Conservation (phyloP, 2,329 filamentous ascomycete species). For the Verticillium albo-atrum region DNA sequence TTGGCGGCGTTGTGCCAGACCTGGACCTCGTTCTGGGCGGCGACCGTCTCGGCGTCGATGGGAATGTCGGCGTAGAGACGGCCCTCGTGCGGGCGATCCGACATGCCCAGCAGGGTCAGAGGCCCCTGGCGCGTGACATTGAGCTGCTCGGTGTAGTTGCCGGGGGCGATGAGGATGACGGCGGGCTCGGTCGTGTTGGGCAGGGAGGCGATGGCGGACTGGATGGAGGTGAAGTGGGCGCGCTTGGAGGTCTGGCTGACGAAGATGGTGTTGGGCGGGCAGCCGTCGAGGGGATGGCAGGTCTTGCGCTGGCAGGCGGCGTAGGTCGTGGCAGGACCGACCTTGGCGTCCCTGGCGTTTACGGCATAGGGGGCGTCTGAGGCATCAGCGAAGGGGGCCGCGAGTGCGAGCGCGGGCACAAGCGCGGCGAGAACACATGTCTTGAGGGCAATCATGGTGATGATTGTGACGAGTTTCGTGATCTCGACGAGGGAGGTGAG, state of each 20-base stretch:
- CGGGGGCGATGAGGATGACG: conserved; percentile 56
- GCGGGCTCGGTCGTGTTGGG: conserved; percentile 36
- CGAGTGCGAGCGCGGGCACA: not conserved
- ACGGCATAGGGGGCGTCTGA: too few relatives aligned
- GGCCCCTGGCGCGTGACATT: conserved; percentile 60
- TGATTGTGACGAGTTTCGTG: too few relatives aligned
- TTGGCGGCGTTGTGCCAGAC: conserved; percentile 56
- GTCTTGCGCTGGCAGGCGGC: conserved; percentile 26
- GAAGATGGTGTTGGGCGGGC: conserved; percentile 34
- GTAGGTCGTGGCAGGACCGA: conserved; percentile 21
- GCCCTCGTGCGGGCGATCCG: conserved; percentile 28
- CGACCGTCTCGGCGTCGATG: conserved; percentile 30
- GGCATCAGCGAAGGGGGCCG: not conserved
- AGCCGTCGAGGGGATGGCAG: conserved; percentile 27
- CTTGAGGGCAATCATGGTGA: too few relatives aligned
- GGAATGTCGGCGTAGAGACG: conserved; percentile 33
- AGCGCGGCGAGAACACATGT: conserved; percentile 2
- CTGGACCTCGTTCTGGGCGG: conserved; percentile 42
- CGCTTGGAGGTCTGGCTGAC: conserved; percentile 28
- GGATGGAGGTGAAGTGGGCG: conserved; percentile 33
- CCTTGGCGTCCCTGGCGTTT: not conserved
- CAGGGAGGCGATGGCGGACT: conserved; percentile 34
- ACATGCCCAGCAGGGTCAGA: conserved; percentile 58
- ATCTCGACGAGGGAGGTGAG: too few relatives aligned
- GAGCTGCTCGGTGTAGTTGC: conserved; percentile 59